Percentiles rank a stretch among this genome's conserved stretches.
Conservation (phyloP, 352 stramenopile genomes). For the Globisporangium echinulatum region DNA sequence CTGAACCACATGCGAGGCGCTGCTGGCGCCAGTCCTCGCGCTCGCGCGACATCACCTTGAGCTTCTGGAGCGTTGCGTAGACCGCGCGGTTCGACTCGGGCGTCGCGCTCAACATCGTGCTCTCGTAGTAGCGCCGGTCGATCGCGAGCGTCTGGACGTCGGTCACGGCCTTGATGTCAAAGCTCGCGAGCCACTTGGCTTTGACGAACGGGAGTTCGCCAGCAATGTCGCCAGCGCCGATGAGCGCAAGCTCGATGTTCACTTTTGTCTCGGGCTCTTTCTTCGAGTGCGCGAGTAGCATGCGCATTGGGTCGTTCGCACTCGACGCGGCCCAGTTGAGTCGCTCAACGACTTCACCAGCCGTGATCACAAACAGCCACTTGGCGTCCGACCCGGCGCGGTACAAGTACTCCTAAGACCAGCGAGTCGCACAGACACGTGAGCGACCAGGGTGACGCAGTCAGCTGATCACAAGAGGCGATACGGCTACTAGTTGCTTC, state of each 20-base stretch:
- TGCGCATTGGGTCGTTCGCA: constrained; percentile 16
- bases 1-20: constrained; percentile 56
- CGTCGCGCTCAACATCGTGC: constrained; percentile 40
- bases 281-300: constrained; percentile 25
- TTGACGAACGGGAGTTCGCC: constrained; percentile 56
- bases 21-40: constrained; percentile 71
- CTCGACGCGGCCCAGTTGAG: constrained; percentile 37
- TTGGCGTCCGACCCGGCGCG: constrained; percentile 53
- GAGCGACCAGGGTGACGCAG: neutral
- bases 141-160: constrained; percentile 63
- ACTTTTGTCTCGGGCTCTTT: constrained; percentile 53
- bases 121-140: constrained; percentile 55
- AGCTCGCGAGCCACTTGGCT: constrained; percentile 35
- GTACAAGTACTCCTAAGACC: constrained; percentile 58
- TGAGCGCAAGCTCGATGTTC: constrained; percentile 56
- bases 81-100: constrained; percentile 34
- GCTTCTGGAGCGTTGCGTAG: constrained; percentile 28
- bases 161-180: constrained; percentile 63
- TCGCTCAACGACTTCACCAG: constrained; percentile 60
- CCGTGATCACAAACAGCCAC: constrained; percentile 70
- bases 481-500: too few relatives aligned
- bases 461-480: too few relatives aligned
- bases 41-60: constrained; percentile 41
- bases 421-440: too few relatives aligned
- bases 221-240: constrained; percentile 51